Conservation (phyloP, 2,329 filamentous ascomycete species). For the Endoconidiophora laricicola region DNA sequence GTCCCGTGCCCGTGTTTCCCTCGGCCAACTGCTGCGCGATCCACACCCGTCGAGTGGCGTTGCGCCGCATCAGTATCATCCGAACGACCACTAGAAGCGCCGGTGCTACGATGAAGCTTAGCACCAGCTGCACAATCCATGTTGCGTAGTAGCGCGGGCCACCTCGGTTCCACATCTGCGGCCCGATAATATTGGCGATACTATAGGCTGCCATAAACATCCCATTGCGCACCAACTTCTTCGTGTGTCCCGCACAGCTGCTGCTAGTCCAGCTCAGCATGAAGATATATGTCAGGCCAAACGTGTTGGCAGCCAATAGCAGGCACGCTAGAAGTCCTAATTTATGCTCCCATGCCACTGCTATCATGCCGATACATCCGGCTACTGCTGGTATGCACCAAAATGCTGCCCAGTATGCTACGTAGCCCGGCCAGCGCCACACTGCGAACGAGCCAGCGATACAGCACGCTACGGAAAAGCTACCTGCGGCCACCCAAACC, state of each 20-base stretch:
- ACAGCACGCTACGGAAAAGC: constrained; percentile 1
- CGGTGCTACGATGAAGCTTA: constrained; percentile 8
- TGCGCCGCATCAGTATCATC: neutral
- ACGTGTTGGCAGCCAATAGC: constrained; percentile 15
- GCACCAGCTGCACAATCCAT: constrained; percentile 16
- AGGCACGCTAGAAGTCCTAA: constrained; percentile 17
- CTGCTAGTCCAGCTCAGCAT: constrained; percentile 23
- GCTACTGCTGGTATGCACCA: constrained; percentile 18
- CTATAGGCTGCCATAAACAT: constrained; percentile 24
- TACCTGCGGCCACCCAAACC: constrained; percentile 15
- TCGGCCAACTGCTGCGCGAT: neutral
- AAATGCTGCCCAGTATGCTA: constrained; percentile 15
- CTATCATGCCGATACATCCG: constrained; percentile 19
- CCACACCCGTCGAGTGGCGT: neutral
- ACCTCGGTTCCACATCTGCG: constrained; percentile 21
- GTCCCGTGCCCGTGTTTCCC: neutral
- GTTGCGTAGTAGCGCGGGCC: constrained; percentile 18
- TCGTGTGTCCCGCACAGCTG: constrained; percentile 23
- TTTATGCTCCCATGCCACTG: constrained; percentile 16
- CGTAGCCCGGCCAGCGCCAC: constrained; percentile 13
- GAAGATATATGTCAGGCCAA: constrained; percentile 16
- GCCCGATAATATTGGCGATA: constrained; percentile 22
- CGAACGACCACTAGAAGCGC: neutral
- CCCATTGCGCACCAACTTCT: constrained; percentile 26
- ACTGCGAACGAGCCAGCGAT: constrained; percentile 14